These are phyloP conservation scores for Mallotus nudiflorus DNA, from an alignment of 345 rosid species.

Conservation along the genomic window DNA sequence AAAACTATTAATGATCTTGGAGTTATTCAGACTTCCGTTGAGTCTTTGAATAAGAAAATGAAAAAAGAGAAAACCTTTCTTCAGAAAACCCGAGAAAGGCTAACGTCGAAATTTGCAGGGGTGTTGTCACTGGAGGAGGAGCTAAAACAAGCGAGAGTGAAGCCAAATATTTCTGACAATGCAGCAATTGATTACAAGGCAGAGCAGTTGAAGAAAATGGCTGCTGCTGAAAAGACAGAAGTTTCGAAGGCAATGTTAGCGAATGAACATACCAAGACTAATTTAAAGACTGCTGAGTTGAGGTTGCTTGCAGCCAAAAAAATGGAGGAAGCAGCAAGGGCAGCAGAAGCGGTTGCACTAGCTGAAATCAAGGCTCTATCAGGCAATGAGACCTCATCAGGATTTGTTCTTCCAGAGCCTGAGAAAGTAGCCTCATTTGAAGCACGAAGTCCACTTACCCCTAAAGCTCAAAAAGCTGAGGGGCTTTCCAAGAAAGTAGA, in stretches of 20 bases:
- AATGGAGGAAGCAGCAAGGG: slow-evolving; percentile 99
- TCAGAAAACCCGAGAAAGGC: slow-evolving; percentile 61
- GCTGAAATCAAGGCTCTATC: slow-evolving; percentile 67
- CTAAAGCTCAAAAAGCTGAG: slow-evolving; percentile 30
- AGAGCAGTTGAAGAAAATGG: slow-evolving; percentile 50
- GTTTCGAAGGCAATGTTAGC: slow-evolving; percentile 28
- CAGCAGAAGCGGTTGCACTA: slow-evolving; percentile 88
- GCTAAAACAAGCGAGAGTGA: slow-evolving; percentile 46
- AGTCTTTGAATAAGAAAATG: slow-evolving; percentile 71
- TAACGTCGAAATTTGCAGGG: slow-evolving; percentile 59
- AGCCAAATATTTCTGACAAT: slow-evolving; percentile 24
- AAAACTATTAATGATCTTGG: slow-evolving; percentile 84
- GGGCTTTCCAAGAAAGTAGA: slow-evolving; percentile 24
- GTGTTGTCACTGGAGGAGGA: slow-evolving; percentile 52
- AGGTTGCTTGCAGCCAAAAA: slow-evolving; percentile 87
- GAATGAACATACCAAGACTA: slow-evolving; percentile 42
- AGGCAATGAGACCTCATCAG: slow-evolving; percentile 36
- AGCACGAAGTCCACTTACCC: slow-evolving; percentile 43
- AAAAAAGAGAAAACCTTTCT: slow-evolving; percentile 72
- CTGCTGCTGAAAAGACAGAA: slow-evolving; percentile 34
- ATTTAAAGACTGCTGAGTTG: slow-evolving; percentile 71
- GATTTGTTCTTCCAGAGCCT: slow-evolving; percentile 64
- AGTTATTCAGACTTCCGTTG: slow-evolving; percentile 77
- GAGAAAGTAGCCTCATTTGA: slow-evolving; percentile 23
- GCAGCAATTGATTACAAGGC: slow-evolving; percentile 18